Percentiles rank a stretch among this genome's conserved stretches.
phyloP scores from a whole-genome alignment of 768 basidiomycete genomes.

The Amyloporia xantha region DNA sequence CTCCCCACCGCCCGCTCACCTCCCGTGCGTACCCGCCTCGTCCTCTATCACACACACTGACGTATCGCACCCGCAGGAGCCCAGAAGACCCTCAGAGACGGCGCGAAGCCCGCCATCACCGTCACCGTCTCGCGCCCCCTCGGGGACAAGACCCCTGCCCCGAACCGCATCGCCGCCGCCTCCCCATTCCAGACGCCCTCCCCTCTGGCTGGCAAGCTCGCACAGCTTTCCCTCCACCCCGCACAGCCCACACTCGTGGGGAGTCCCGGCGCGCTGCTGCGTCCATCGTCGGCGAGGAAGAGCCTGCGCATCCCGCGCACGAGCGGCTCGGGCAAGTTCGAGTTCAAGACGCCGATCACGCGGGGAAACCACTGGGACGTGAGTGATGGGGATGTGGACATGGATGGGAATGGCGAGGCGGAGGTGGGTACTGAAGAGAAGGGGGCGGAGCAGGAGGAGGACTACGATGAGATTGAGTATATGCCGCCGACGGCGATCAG shows the following conservation, averaged over 20 bases:
- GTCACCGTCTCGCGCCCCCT: conserved; percentile 39
- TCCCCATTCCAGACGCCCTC: conserved; percentile 26
- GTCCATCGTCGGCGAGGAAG: conserved; percentile 65
- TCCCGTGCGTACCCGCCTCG: conserved; percentile 19
- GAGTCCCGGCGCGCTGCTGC: conserved; percentile 33
- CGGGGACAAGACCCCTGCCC: conserved; percentile 71
- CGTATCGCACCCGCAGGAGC: not conserved
- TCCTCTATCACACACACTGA: no score
- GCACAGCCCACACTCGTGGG: conserved; percentile 22
- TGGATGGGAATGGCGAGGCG: conserved; percentile 19
- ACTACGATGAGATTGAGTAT: conserved; percentile 46
- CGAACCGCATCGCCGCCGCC: conserved; percentile 42
- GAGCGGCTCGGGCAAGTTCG: conserved; percentile 21
- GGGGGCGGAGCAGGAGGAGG: conserved; percentile 20
- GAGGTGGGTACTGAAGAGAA: conserved; percentile 20
- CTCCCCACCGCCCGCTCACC: conserved; percentile 28
- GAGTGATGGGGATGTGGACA: conserved; percentile 44
- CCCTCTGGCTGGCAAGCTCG: conserved; percentile 24
- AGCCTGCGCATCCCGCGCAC: conserved; percentile 51
- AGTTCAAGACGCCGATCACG: conserved; percentile 62
- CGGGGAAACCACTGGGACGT: conserved; percentile 73
- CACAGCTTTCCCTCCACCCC: conserved; percentile 31
- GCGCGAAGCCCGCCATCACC: conserved; percentile 20
- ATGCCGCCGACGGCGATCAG: conserved; percentile 48
- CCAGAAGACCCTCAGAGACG: conserved; percentile 7